Base-by-base conservation (phyloP, 1,284 basidiomycete genomes). In the Pulveroboletus sp. region DNA sequence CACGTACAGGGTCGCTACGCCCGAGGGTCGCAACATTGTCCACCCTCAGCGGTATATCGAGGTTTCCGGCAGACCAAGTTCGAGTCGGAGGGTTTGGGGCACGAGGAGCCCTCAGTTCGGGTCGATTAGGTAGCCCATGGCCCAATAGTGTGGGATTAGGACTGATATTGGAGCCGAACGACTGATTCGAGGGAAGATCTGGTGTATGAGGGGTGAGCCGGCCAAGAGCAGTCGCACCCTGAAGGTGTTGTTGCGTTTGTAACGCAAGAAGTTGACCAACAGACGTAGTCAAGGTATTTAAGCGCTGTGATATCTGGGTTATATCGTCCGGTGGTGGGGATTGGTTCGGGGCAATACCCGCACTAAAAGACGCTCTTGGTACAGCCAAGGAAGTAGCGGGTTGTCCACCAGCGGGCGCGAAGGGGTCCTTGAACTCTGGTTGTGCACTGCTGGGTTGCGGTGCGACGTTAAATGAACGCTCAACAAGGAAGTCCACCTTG, bases 281-380 rank as follows among this genome's bases (percentile, higher is more conserved):
- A n/a, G 90, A 92, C 1, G 87, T 86, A 28, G 91, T 94, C 60
- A 95, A 77, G 15, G 88, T 90, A 63, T 88, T 88, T 53, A 94
- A 77, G 50, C 91, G 85, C 66, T 90, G 89, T 11, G 90, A 88
- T 40, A 95, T 88, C 45, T 85, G 82, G 11, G 83, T 78, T 55
- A 94, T 83, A 70, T 92, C 91, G 70, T 91, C 89, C 17, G 76
- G 69, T 29, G 85, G 83, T 42, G 78, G 77, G 29, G 78, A 68
- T 73, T 88, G 86, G 69, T 88, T 86, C 26, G 87, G 87, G 24
- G 86, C 84, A 62, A 89, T 83, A 60, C 79, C 84, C 14, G 69
- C 72, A 46, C 79, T 78, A 54, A 89, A 78, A 12, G 88, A 90
- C 40, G 80, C 78, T 45, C 89, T 81, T 52, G 80, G 77, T 36